Base-by-base conservation (phyloP, 2,329 filamentous ascomycete genomes). In the Talaromyces piceae region DNA sequence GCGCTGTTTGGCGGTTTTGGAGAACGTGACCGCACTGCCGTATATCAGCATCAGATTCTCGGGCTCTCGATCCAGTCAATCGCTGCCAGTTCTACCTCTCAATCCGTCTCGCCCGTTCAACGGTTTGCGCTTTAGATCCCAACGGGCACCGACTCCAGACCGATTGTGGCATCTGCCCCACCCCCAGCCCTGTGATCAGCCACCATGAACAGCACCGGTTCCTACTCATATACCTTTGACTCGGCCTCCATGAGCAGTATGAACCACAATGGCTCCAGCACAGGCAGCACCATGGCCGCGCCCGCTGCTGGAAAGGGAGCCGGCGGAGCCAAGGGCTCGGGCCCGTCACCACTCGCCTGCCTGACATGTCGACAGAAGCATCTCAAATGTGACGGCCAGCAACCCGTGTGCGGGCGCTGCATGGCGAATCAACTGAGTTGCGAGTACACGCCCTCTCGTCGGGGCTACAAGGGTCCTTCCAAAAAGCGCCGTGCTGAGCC, bases 361-460 rank as follows among this genome's bases (percentile, higher is more conserved):
- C 64, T 73, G 25, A 63, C 68, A 30, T 78, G 76, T 56, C 69
- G 76, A 28, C 70, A 72, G 49, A 75, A 87, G 62, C 87, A 91
- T 66, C 76, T 90, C 45, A 91, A 88, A 64, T 91, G 87, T 64
- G 84, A 90, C 66, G 86, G 85, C 25, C 69, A 74, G 31, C 82
- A 70, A 27, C 86, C 87, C 11, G 56, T 69, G 27, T 91, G 87
- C 68, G 77, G 79, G 44, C 81, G 87, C 49, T 91, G 87, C 67
- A 70, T 71, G 20, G 68, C 73, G 47, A 76, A 78, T 45, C 77
- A 78, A 51, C 70, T 76, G 16, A 76, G 83, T 45, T 91, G 87
- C 66, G 71, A 82, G 61, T 90, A 88, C 64, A 80, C 88, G 45
- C 82, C 84, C 41, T 89, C 86, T 33, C 82, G 86, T 41, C 80